These are phyloP conservation scores for Panaeolus cyanescens DNA, from an alignment of 768 basidiomycete genomes.

Conservation along the genomic window DNA sequence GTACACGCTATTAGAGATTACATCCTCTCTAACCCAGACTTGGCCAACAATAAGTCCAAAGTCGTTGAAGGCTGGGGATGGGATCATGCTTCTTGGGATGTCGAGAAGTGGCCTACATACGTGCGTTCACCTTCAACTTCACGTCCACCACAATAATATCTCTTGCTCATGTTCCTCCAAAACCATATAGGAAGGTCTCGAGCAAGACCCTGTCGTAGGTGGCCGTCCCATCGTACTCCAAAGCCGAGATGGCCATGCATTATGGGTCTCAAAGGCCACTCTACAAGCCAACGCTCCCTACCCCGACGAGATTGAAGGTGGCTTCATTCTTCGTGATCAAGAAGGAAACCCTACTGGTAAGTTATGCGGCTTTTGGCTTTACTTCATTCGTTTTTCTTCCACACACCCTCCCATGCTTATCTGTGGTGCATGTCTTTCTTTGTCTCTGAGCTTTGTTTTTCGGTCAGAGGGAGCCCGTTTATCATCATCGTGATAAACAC, in stretches of 20 bases:
- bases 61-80: slow-evolving; percentile 85
- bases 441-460: no score
- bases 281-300: slow-evolving; percentile 61
- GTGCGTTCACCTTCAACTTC: slow-evolving; percentile 40
- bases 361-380: slow-evolving; percentile 12
- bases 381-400: background rate
- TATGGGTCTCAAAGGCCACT: slow-evolving; percentile 77
- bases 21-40: slow-evolving; percentile 57
- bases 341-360: slow-evolving; percentile 72
- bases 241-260: slow-evolving; percentile 86
- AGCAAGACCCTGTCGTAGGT: slow-evolving; percentile 64
- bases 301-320: slow-evolving; percentile 76
- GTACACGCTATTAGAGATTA: slow-evolving; percentile 61
- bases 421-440: no score
- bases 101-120: slow-evolving; percentile 64
- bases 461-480: no score
- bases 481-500: background rate
- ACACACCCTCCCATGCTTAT: no score
- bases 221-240: slow-evolving; percentile 76
- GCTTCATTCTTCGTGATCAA: slow-evolving; percentile 71
- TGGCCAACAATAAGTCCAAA: slow-evolving; percentile 57
- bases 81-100: slow-evolving; percentile 84
- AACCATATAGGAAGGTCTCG: slow-evolving; percentile 61
- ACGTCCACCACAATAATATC: background rate
- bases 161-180: no score